Evolutionary conservation across 148 eudicot species (phyloP).

Genomic region (Cornus suecica): DNA sequence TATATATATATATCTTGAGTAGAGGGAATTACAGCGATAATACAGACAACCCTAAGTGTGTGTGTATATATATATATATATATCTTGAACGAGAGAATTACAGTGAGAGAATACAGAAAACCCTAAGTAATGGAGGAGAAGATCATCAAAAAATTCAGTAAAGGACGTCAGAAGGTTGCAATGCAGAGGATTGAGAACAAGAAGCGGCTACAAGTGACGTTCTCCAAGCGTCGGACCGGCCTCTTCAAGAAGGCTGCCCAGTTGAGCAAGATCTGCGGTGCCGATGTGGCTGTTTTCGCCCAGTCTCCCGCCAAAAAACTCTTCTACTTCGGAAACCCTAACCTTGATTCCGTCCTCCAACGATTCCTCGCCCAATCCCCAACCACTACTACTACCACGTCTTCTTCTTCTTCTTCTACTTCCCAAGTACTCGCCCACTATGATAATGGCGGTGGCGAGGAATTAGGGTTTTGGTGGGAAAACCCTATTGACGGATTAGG

Average conservation of each 20-base stretch:
- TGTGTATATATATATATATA: too few relatives aligned
- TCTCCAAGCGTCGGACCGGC: conserved; percentile 10
- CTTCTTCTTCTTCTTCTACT: too few relatives aligned
- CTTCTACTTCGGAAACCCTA: conserved; percentile 8
- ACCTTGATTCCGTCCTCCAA: not conserved
- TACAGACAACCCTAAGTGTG: too few relatives aligned
- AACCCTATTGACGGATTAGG: conserved; percentile 8
- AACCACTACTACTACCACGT: too few relatives aligned
- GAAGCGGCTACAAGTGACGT: conserved; percentile 14
- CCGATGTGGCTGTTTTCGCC: not conserved
- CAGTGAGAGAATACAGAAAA: too few relatives aligned
- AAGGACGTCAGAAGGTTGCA: not conserved
- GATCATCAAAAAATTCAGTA: not conserved
- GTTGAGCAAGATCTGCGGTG: conserved; percentile 9
- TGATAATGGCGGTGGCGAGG: too few relatives aligned
- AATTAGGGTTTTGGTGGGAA: conserved; percentile 14
- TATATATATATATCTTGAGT: too few relatives aligned
- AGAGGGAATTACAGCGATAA: too few relatives aligned
- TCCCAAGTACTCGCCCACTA: too few relatives aligned
- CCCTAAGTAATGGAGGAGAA: not conserved
- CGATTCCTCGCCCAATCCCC: not conserved
- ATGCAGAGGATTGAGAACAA: conserved; percentile 15
- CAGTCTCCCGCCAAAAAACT: conserved; percentile 4
- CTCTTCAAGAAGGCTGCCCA: conserved; percentile 19
- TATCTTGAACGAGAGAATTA: too few relatives aligned